phyloP scores from a whole-genome alignment of 148 eudicot genomes.

The Cornus suecica region DNA sequence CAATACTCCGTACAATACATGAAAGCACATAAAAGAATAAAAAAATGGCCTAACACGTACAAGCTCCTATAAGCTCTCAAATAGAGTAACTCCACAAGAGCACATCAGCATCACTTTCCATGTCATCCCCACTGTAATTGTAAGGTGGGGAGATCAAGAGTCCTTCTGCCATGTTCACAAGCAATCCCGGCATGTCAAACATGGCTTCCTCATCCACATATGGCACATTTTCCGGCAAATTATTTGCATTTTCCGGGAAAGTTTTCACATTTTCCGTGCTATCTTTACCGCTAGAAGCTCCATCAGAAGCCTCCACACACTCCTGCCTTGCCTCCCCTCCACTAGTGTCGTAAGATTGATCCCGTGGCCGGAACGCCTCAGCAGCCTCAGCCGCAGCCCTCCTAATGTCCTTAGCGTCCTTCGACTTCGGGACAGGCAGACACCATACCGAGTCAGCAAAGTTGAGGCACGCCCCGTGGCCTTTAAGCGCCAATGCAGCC shows the following conservation, averaged over 20 bases:
- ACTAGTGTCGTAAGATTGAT: not conserved
- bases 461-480: slow-evolving; percentile 20
- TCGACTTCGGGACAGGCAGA: slow-evolving; percentile 22
- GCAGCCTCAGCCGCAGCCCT: slow-evolving; percentile 42
- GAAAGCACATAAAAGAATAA: not conserved
- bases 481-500: slow-evolving; percentile 31
- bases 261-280: not conserved
- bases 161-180: slow-evolving; percentile 41
- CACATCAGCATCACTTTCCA: slow-evolving; percentile 13
- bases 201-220: slow-evolving; percentile 35
- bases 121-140: slow-evolving; percentile 15
- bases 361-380: slow-evolving; percentile 29
- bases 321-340: not conserved
- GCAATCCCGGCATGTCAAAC: slow-evolving; percentile 33
- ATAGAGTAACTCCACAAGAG: slow-evolving; percentile 28
- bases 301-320: not conserved
- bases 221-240: not conserved
- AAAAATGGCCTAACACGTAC: not conserved
- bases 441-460: slow-evolving; percentile 27
- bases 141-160: slow-evolving; percentile 38
- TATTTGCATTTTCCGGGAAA: not conserved
- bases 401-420: slow-evolving; percentile 19
- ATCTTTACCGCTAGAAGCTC: not conserved
- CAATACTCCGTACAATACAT: too few species aligned
- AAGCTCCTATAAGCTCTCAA: not conserved